Evolutionary conservation across 2,329 filamentous ascomycete genomes (phyloP).

Genomic region (Fusarium piperis): DNA sequence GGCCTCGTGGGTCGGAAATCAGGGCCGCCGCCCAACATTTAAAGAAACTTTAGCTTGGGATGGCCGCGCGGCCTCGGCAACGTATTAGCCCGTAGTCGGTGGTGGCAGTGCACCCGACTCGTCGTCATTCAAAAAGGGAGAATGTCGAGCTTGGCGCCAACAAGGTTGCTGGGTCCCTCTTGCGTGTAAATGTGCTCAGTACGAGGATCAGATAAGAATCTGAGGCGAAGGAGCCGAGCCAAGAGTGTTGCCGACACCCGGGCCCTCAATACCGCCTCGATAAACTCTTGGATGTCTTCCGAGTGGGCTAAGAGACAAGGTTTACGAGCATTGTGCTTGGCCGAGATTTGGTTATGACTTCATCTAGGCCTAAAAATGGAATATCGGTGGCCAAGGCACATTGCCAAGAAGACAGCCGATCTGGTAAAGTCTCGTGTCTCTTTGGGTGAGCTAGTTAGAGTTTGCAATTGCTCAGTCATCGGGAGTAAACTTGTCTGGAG

Average conservation of each 20-base stretch:
- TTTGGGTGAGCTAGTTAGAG: not conserved
- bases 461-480: not conserved
- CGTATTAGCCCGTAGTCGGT: constrained; percentile 30
- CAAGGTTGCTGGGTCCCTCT: not conserved
- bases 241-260: not conserved
- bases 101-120: constrained; percentile 35
- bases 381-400: not conserved
- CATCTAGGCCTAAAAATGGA: not conserved
- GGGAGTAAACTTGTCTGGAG: not conserved
- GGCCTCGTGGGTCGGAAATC: not conserved
- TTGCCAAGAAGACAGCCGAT: not conserved
- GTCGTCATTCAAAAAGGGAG: constrained; percentile 18
- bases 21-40: constrained; percentile 5
- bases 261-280: not conserved
- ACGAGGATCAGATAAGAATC: not conserved
- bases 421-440: not conserved
- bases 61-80: constrained; percentile 36
- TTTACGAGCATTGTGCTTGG: not conserved
- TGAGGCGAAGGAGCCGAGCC: not conserved
- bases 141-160: not conserved
- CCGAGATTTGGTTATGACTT: not conserved
- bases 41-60: constrained; percentile 8
- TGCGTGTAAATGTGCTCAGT: not conserved
- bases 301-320: not conserved
- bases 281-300: not conserved